phyloP scores from a whole-genome alignment of 768 basidiomycete genomes.

The Chiua virens region DNA sequence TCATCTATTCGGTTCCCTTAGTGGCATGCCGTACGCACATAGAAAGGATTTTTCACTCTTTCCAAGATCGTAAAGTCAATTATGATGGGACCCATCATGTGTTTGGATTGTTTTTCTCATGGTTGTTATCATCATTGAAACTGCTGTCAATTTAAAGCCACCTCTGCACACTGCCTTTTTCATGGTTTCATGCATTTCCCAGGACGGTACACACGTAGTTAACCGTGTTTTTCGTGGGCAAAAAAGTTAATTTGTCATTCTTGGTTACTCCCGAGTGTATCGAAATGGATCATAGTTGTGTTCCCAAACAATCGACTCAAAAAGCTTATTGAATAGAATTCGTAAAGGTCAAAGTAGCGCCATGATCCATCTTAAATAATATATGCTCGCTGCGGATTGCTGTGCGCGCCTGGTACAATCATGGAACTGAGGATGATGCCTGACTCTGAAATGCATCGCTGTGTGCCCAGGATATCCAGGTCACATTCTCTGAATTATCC shows the following conservation, averaged over 20 bases:
- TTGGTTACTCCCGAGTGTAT: not conserved
- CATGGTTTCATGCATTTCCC: conserved; percentile 1
- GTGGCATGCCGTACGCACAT: conserved; percentile 28
- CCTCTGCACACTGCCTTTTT: not conserved
- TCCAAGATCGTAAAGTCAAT: conserved; percentile 8
- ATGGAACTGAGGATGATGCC: no score
- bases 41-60: conserved; percentile 12
- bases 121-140: conserved; percentile 9
- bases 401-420: no score
- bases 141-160: conserved; percentile 1
- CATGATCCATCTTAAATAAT: no score
- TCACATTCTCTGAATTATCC: no score
- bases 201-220: not conserved
- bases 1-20: conserved; percentile 30
- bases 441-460: no score
- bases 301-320: no score
- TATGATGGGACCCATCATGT: conserved; percentile 11
- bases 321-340: not conserved
- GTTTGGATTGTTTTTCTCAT: conserved; percentile 16
- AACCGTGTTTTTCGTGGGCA: conserved; percentile 2
- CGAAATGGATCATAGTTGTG: not conserved
- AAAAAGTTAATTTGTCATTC: not conserved
- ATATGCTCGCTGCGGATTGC: no score
- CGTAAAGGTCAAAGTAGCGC: not conserved
- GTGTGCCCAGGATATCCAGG: no score